Base-by-base conservation (phyloP, 2,329 filamentous ascomycete genomes). In the Zymoseptoria passerinii region DNA sequence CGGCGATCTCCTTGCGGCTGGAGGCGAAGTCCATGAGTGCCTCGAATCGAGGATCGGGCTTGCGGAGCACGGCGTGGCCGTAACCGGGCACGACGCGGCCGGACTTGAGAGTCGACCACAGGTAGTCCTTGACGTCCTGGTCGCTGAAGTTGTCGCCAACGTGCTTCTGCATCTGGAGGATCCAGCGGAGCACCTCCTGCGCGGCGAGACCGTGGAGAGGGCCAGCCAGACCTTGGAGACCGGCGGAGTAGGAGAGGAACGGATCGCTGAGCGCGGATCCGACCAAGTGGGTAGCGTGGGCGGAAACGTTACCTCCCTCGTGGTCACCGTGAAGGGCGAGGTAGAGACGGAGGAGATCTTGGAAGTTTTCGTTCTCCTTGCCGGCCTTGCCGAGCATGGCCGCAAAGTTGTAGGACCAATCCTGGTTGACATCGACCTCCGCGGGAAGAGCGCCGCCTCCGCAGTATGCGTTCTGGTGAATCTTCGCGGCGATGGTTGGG, bases 161-260 rank as follows among this genome's bases (percentile, higher is more conserved):
- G 58, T 81, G 77, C 80, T 90, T 88, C 90, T 99, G 96, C 92
- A 99, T 96, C 87, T 97, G 90, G 70, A 88, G 89, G 73, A 99
- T 89, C 94, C 94, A 99, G 83, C 94, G 92, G 71, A 99, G 86
- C 68, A 99, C 94, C 81, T 99, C 94, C 84, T 99, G 94, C 86
- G 99, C 99, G 77, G 94, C 94, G 73, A 99, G 86, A 78, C 94
- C 94, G 86, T 99, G 94, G 63, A 99, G 91, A 74, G 94, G 94
- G 72, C 94, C 94, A 71, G 94, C 94, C 67, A 99, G 88, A 83
- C 94, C 94, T 80, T 99, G 96, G 64, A 99, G 87, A 80, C 94
- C 94, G 73, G 94, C 94, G 71, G 94, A 87, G 67, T 99, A 84
- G 60, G 94, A 99, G 69, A 99, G 87, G 86, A 95, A 95, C 66